Conservation (phyloP, 192 early-diverging fungal genomes). For the Coemansia sp. region DNA sequence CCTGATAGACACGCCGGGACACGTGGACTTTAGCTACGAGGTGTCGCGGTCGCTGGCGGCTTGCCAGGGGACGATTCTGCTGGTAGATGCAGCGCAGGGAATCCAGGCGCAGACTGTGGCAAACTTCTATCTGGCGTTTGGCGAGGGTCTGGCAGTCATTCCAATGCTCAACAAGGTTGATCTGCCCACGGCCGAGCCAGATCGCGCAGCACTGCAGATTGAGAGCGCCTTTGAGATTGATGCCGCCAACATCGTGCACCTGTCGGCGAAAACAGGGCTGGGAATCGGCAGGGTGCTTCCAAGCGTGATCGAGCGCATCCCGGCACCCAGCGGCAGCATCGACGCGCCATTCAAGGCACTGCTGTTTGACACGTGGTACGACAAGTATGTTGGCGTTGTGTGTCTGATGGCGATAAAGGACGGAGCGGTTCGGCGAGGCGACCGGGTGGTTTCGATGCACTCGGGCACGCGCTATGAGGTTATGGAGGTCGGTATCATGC, state of each 20-base stretch:
- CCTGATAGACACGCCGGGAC: conserved; percentile 93
- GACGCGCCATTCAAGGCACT: conserved; percentile 77
- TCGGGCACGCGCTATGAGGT: conserved; percentile 85
- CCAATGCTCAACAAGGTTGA: conserved; percentile 96
- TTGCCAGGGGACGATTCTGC: conserved; percentile 87
- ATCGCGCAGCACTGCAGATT: conserved; percentile 75
- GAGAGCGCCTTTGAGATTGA: conserved; percentile 86
- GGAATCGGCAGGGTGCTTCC: conserved; percentile 76
- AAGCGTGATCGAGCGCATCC: conserved; percentile 74
- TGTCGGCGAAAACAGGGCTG: conserved; percentile 86
- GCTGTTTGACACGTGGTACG: conserved; percentile 98
- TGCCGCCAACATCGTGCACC: conserved; percentile 60
- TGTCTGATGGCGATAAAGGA: conserved; percentile 88
- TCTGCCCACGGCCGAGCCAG: conserved; percentile 83
- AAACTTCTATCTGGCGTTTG: conserved; percentile 93
- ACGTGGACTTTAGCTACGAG: conserved; percentile 95
- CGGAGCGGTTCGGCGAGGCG: conserved; percentile 73
- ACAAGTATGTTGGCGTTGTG: conserved; percentile 96
- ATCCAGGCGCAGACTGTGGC: conserved; percentile 98
- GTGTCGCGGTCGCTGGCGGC: conserved; percentile 91
- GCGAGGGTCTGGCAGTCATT: conserved; percentile 79
- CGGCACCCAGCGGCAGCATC: conserved; percentile 68
- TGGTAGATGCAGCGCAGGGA: conserved; percentile 94
- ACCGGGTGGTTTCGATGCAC: conserved; percentile 78
- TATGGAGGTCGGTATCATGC: conserved; percentile 90